Evolutionary conservation across 75 land plant species (phyloP), one percentile per base, ranked within the genome.

Genomic region (Sequoiadendron giganteum): DNA sequence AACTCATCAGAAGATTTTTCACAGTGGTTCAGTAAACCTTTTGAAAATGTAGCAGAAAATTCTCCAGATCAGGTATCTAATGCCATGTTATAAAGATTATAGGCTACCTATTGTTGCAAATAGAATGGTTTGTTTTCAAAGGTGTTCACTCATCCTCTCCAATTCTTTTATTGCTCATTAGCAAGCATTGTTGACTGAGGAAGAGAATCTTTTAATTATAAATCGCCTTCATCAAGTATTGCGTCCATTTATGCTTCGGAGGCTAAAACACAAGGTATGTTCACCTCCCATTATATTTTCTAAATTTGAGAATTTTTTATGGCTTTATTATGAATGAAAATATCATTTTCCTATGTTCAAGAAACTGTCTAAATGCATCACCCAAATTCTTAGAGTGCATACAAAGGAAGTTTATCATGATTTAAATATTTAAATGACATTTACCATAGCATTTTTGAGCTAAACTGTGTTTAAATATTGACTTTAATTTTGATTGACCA

Each of bases 21-120:
- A 39, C 99, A 98, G 85, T 98, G 99, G 99, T 98, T 98, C 91
- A 98, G 97, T 84, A 98, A 98, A 88, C 99, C 99, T 45, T 98
- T 98, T 93, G 96, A 98, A 87, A 92, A 92, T 91, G 94, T 88
- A 88, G 94, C 93, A 85, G 99, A 98, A 70, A 94, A 87, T 89
- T 92, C 97, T 72, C 88, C 96, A 54, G 96, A 97, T 89, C 89
- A 97, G 91, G 99, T 97, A 92, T 89, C 38, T 45, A 42, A 68
- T 43, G 83, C 34, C 40, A n/a, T 86, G 85, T 42, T 32, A 73
- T 75, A n/a, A 75, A 42, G 16, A 49, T 34, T 45, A 70, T 90
- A 16, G 8, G 81, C 80, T 73, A 73, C 36, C 32, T 45, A 87
- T 56, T 79, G 18, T 73, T 38, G 56, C 15, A 32, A 43, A 32